Evolutionary conservation across 257 asterid species (phyloP), one percentile per base, ranked within the genome.

Genomic region (Cruciata laevipes): DNA sequence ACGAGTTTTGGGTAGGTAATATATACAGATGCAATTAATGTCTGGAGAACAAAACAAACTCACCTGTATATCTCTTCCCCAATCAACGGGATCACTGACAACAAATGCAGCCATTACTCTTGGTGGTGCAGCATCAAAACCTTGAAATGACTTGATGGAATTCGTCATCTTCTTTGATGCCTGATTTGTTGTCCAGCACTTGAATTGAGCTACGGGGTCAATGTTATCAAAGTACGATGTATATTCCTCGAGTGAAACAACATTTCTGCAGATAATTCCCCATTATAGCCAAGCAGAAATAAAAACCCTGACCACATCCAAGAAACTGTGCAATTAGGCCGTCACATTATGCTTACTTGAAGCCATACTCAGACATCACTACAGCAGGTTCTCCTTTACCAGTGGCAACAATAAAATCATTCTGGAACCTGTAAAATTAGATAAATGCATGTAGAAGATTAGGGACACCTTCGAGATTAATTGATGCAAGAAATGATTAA

Each of bases 21-120:
- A 47, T 35, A 55, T 10, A 42, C 25, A 65, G 17, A 67, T n/a
- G 52, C 32, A 63, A 35, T 59, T 40, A 18, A 32, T 27, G 61
- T 23, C 31, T 40, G 40, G 51, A 64, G 31, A 24, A 17, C 3
- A 56, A 42, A 49, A 33, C 6, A 31, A 42, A 2, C 27, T 20
- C 60, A 83, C 89, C 89, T 86, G 92, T 37, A 86, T 83, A 75
- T 86, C 87, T 70, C 89, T 76, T 30, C 92, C 87, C 92, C 89
- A 86, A 74, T 82, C 89, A 70, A 86, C 92, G 25, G 92, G 89
- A 80, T 86, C 92, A 72, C 89, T 82, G 37, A 74, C 68, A 71
- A 86, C 78, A 72, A 86, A 86, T 63, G 70, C 89, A 51, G 87
- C 87, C 79, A 76, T 76, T n/a, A 83, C 87, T 57, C 69, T 80